phyloP scores from a whole-genome alignment of 2,329 filamentous ascomycete species.

The Aspergillus eucalypticola region DNA sequence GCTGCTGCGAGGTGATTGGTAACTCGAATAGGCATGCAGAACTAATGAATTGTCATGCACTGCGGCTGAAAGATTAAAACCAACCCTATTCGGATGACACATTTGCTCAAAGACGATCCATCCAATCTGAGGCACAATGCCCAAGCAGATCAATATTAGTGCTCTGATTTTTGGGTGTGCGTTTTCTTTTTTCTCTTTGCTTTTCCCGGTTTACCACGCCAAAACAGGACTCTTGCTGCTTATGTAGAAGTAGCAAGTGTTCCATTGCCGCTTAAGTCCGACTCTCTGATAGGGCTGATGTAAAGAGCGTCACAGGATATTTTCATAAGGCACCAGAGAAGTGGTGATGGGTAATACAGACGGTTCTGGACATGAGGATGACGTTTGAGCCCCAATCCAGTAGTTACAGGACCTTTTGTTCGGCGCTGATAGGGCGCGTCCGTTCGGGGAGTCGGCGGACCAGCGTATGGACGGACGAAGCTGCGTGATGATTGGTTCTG shows the following conservation, averaged over 20 bases:
- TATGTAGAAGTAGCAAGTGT: not conserved
- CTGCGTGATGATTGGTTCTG: not conserved
- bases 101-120: not conserved
- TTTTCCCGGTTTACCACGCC: not conserved
- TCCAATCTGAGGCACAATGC: not conserved
- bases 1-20: not conserved
- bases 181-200: not conserved
- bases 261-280: not conserved
- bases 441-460: not conserved
- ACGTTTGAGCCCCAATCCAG: not conserved
- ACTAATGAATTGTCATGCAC: not conserved
- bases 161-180: not conserved
- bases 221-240: slow-evolving; percentile 1
- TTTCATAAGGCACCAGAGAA: not conserved
- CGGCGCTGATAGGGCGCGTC: not conserved
- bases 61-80: not conserved
- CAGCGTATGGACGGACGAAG: not conserved
- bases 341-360: not conserved
- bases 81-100: slow-evolving; percentile 1
- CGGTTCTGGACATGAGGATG: not conserved
- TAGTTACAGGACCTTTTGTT: not conserved
- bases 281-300: slow-evolving; percentile 13
- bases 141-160: not conserved
- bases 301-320: not conserved
- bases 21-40: not conserved